Base-by-base conservation (phyloP, 2,329 filamentous ascomycete species). In the Monilinia fructicola region DNA sequence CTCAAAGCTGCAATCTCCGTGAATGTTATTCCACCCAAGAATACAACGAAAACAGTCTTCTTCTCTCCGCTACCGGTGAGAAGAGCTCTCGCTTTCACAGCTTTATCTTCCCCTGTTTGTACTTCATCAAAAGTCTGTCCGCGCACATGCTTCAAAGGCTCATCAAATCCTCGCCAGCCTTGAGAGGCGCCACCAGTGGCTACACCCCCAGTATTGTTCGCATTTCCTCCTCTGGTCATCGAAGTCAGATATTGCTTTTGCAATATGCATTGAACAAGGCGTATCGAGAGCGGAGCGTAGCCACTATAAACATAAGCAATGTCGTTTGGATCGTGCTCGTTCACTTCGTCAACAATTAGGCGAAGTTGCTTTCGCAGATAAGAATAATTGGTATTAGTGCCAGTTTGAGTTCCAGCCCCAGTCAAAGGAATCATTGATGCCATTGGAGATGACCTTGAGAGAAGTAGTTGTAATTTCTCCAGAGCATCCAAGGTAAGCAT, bases 251-350 rank as follows among this genome's bases (percentile, higher is more conserved):
- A 91, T 66, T 92, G 87, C 78, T 99, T 99, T 77, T 98, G 93
- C 58, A 99, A 80, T 60, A 98, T 86, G 76, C 92, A 95, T 78
- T 99, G 96, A 7, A 99, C 90, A 5, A 99, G 85, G 21, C 95
- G 89, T 64, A 98, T 86, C 54, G 92, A 96, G 16, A 99, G 84
- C 0, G 95, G 96, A 5, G 96, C 95, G 76, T 98, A 99, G 63
- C 95, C 96, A 70, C 92, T 96, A 79, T 98, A 99, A 14, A 97
- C 93, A 74, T 99, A 99, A n/a, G 93, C 90, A 69, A 98, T 89
- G 73, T 99, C 95, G 74, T 95, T 91, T 3, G 95, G 95, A 56
- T 96, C 90, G 67, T 95, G 89, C 78, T 99, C 95, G 75, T 96
- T 93, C 50, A 99, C 94, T 76, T 98, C 95, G 76, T 99, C 95